Evolutionary conservation across 352 stramenopile genomes (phyloP).

Genomic region (Globisporangium solare): DNA sequence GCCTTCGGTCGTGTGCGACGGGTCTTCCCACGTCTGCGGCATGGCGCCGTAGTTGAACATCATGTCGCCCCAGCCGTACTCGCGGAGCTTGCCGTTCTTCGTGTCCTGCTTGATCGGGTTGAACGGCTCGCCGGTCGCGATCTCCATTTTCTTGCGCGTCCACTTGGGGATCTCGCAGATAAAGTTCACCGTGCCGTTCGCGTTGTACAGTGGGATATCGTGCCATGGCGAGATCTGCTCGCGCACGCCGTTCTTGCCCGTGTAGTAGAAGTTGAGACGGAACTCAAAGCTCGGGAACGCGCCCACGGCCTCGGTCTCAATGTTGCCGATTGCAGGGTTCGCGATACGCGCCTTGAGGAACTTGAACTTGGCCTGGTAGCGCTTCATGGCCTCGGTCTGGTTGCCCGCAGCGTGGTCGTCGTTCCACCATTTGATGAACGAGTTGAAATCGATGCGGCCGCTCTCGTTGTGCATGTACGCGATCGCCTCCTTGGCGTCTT

Average conservation of each 20-base stretch:
- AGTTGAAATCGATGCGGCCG: conserved; percentile 79
- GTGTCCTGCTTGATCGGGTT: conserved; percentile 99
- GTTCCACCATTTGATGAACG: conserved; percentile 90
- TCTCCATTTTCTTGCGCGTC: conserved; percentile 99
- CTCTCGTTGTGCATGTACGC: conserved; percentile 60
- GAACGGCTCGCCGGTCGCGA: conserved; percentile 91
- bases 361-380: conserved; percentile 87
- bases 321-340: conserved; percentile 76
- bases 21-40: conserved; percentile 99
- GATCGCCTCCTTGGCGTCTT: conserved; percentile 71
- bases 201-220: conserved; percentile 94
- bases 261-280: conserved; percentile 89
- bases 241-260: conserved; percentile 55
- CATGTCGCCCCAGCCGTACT: conserved; percentile 95
- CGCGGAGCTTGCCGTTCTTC: conserved; percentile 96
- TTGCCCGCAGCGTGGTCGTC: conserved; percentile 64
- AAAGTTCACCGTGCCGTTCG: conserved; percentile 84
- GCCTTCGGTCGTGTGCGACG: conserved; percentile 78
- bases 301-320: conserved; percentile 67
- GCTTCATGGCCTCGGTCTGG: conserved; percentile 78
- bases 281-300: conserved; percentile 89
- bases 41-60: conserved; percentile 99
- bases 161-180: conserved; percentile 98
- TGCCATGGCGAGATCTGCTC: conserved; percentile 97
- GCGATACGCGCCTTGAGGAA: conserved; percentile 85